Percentiles rank a stretch among this genome's conserved stretches.
Conservation (phyloP, 371 early-diverging fungal genomes). For the Lichtheimia hyalospora region DNA sequence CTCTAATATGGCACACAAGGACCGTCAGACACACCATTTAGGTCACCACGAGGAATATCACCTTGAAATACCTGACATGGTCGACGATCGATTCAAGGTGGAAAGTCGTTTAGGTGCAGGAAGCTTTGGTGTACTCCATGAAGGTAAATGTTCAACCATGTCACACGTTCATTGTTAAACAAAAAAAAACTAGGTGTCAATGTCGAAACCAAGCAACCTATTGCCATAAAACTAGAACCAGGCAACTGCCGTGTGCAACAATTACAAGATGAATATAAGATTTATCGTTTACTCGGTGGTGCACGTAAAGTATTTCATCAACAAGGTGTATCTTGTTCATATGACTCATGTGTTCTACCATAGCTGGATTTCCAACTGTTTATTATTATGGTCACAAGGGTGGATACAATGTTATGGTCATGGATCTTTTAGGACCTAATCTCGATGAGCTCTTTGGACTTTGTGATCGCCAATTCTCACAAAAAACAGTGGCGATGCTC, state of each 20-base stretch:
- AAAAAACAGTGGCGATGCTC: slow-evolving; percentile 95
- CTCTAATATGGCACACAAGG: not conserved
- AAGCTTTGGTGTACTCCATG: slow-evolving; percentile 20
- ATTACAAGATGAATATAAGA: slow-evolving; percentile 10
- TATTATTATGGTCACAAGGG: slow-evolving; percentile 94
- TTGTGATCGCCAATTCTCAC: slow-evolving; percentile 91
- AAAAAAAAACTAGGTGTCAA: slow-evolving; percentile 5
- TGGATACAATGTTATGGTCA: slow-evolving; percentile 84
- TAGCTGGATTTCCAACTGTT: slow-evolving; percentile 79
- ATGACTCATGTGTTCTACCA: slow-evolving; percentile 1
- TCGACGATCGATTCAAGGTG: slow-evolving; percentile 10
- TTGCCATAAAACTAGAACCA: slow-evolving; percentile 17
- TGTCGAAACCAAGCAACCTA: slow-evolving; percentile 3
- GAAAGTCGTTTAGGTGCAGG: slow-evolving; percentile 9
- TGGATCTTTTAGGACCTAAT: slow-evolving; percentile 96
- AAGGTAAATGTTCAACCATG: slow-evolving; percentile 9
- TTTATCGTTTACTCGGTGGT: slow-evolving; percentile 10
- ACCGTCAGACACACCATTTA: not conserved
- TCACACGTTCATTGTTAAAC: not conserved
- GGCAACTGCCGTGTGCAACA: slow-evolving; percentile 6
- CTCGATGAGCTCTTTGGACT: slow-evolving; percentile 97
- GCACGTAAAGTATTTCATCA: slow-evolving; percentile 5
- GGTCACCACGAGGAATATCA: not conserved
- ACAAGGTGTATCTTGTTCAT: not conserved
- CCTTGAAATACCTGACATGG: slow-evolving; percentile 8